Evolutionary conservation across 352 stramenopile species (phyloP), one percentile per base, ranked within the genome.

Genomic region (Phytopythium montanum): DNA sequence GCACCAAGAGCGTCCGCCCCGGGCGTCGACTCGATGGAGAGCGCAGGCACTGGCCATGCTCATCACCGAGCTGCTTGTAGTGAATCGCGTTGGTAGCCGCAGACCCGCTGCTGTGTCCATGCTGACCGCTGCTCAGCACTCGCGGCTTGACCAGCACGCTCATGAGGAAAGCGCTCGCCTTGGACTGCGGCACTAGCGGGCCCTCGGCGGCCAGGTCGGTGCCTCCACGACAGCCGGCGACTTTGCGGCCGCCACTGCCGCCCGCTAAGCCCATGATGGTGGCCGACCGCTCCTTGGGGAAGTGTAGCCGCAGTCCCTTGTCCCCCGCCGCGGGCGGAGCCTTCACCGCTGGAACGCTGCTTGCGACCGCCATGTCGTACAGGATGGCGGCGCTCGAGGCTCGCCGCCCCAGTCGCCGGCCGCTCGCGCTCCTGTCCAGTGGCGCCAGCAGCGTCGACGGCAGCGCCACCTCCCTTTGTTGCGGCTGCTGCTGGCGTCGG

Each of bases 101-200:
- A 18, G 53, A 16, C 4, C 45, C 45, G 45, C 45, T 50, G 16
- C 9, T 28, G 23, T 9, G 36, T 36, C 31, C 29, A 41, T 49
- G 62, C 55, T 1, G 6, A 14, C 45, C 23, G 45, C 45, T 16
- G 26, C 26, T 34, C 14, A 34, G 26, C 25, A 50, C 67, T 65
- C 59, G 61, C 7, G 69, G 64, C 42, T 83, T 81, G 5, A 67
- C 72, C 53, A 88, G 48, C 16, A 89, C 65, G 14, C 66, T 60
- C 29, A 83, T 41, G 34, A 91, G 50, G 58, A 91, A 91, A 8
- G 75, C 56, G 48, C 79, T 75, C 4, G 81, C 79, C 50, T 78
- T 85, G 31, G 81, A 89, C 55, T 81, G 75, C 51, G 73, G 71
- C 18, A 67, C 52, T 19, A 53, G 56, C 28, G 66, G 21, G 3